A percentile compares a stretch with the other conserved stretches of the same genome.
Evolutionary conservation across 306 rosid species (phyloP).

Genomic region (Fragaria vesca): DNA sequence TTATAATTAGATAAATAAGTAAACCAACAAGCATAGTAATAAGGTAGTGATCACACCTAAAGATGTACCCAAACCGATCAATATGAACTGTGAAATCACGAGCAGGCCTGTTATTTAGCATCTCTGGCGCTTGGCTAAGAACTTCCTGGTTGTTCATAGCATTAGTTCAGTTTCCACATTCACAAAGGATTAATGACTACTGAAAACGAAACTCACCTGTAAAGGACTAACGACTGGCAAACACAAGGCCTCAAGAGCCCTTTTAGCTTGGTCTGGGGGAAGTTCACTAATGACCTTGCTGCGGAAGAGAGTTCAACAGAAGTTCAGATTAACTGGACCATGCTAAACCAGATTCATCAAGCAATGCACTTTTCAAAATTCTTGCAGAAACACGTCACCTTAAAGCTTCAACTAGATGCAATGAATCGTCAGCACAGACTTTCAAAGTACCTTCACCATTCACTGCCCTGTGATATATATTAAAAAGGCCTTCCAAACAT

Average conservation of each 20-base stretch:
- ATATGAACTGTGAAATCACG: conserved; percentile 94
- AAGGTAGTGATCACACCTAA: conserved; percentile 58
- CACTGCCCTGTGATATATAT: conserved; percentile 78
- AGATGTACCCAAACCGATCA: conserved; percentile 92
- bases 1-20: not conserved
- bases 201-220: conserved; percentile 55
- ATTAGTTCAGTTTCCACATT: conserved; percentile 24
- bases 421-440: conserved; percentile 89
- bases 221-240: conserved; percentile 87
- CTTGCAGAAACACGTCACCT: conserved; percentile 49
- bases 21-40: conserved; percentile 16
- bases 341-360: conserved; percentile 17
- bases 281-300: conserved; percentile 96
- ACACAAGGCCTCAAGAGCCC: conserved; percentile 91
- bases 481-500: conserved; percentile 88
- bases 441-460: conserved; percentile 86
- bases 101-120: conserved; percentile 67
- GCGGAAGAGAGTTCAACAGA: conserved; percentile 27
- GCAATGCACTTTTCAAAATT: conserved; percentile 23
- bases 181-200: conserved; percentile 4
- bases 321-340: conserved; percentile 27
- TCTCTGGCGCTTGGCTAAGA: conserved; percentile 79
- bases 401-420: conserved; percentile 95
- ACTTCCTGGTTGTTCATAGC: conserved; percentile 66
- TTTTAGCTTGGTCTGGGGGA: conserved; percentile 80